Evolutionary conservation across 2,329 filamentous ascomycete genomes (phyloP), one percentile per base, ranked within the genome.

Genomic region (Ascochyta viciae-villosae): DNA sequence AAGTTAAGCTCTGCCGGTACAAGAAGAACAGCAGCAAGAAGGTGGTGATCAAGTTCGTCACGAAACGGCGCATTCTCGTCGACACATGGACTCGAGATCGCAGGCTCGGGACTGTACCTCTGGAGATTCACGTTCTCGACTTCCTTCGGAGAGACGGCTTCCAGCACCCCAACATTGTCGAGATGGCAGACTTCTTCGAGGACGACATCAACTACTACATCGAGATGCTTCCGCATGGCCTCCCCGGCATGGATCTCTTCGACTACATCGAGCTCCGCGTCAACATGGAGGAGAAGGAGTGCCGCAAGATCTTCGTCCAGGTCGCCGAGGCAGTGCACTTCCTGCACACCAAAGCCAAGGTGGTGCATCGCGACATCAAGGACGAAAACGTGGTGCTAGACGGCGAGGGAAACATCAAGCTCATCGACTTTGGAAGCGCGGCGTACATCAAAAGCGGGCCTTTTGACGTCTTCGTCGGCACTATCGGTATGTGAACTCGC

Each of bases 381-480:
- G 95, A 99, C 69, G 95, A 99, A 78, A 99, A 99, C 67, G 91
- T 99, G 27, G 90, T 99, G 51, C 82, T 99, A 15, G 95, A 99
- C 71, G 94, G 95, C 33, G 93, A 98, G 73, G 93, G 94, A 24
- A 89, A 90, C 65, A 96, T 99, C 77, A 98, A 97, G 79, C 82
- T 99, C 69, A 98, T 98, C 65, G 95, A 99, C 76, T 99, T 99
- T 78, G 95, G 95, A 57, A 97, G 93, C 73, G 95, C 95, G 56
- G 93, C 95, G 60, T 99, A 99, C 75, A 96, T 98, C 81, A 97
- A 96, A 80, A 97, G 90, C 75, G 95, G 95, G 13, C 95, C 95
- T 41, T 99, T 99, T 82, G 93, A 98, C 75, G 95, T 99, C 13
- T 99, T 99, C 79, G 95, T 99, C 47, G 95, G 95, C 56, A 99